phyloP scores from a whole-genome alignment of 108 stramenopile species.

The Cyclotella choctawhatcheeana region DNA sequence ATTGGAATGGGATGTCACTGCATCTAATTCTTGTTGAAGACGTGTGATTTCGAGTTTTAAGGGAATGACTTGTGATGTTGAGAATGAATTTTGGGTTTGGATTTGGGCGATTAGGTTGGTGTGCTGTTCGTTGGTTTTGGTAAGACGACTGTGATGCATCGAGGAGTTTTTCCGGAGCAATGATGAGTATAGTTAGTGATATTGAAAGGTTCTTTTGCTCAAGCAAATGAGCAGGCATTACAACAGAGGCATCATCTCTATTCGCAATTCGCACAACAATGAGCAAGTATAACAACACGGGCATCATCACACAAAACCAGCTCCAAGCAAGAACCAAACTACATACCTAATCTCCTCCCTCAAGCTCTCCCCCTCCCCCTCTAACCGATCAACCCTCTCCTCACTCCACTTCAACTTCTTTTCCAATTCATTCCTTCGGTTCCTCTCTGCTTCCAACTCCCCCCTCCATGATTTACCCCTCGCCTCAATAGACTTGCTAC shows the following conservation, averaged over 20 bases:
- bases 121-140: constrained; percentile 58
- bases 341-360: constrained; percentile 80
- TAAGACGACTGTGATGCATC: constrained; percentile 48
- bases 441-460: constrained; percentile 11
- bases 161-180: constrained; percentile 1
- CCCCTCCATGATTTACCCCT: neutral
- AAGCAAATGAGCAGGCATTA: neutral
- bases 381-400: constrained; percentile 44
- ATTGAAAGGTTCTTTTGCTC: too few species aligned
- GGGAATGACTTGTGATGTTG: constrained; percentile 67
- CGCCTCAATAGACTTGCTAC: neutral
- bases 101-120: constrained; percentile 49
- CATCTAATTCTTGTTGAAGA: constrained; percentile 71
- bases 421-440: constrained; percentile 13
- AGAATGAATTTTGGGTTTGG: constrained; percentile 59
- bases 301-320: neutral
- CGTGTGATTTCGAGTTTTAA: constrained; percentile 71
- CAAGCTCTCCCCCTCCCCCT: constrained; percentile 64
- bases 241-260: neutral
- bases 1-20: constrained; percentile 63
- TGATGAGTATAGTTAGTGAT: neutral
- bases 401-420: neutral
- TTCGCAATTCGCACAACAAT: neutral
- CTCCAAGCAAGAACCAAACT: constrained; percentile 1
- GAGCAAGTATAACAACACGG: neutral